Evolutionary conservation across 495 filamentous ascomycete species (phyloP), one percentile per base, ranked within the genome.

Genomic region (Lophiostoma macrostomum): DNA sequence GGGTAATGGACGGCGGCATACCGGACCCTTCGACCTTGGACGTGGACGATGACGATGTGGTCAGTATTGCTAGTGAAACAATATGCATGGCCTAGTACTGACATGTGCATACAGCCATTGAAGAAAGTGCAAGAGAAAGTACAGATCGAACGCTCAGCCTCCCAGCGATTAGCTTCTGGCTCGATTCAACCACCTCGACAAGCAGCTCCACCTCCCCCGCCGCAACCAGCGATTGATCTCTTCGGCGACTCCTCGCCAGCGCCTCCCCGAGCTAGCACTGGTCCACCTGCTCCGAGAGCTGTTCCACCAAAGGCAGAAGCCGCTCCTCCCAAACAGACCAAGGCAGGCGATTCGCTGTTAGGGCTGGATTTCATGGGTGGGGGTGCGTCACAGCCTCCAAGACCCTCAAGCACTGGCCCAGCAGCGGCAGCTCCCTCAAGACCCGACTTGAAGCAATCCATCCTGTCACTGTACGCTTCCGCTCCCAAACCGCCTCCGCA

Each of bases 1-100:
- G 93, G 93, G 87, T 90, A 1, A 96, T 96, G 91, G 94, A 98
- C 51, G 93, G 94, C 2, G 80, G 78, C 10, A 90, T 96, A 71
- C 94, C 94, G 7, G 88, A 96, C 63, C 94, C 94, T 19, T 76
- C 86, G 0, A 88, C 84, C n/a, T 70, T 98, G 46, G 86, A 90
- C 64, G 83, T 86, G 5, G 87, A 82, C 24, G 90, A 97, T 61
- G 87, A 90, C 50, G 69, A 67, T 53, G 32, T 46, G 36, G 45
- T 63, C 20, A 39, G 53, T 55, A 11, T 38, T 20, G 20, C 25
- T 8, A 13, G 27, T 22, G 8, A n/a, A n/a, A n/a, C n/a, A n/a
- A 16, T 37, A 38, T 49, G 16, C 14, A 25, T 22, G 2, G 20
- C 30, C 20, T 25, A n/a, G 6, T 31, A 11, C 56, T 65, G 25